phyloP scores from a whole-genome alignment of 345 rosid genomes.

The Geranium rotundifolium region DNA sequence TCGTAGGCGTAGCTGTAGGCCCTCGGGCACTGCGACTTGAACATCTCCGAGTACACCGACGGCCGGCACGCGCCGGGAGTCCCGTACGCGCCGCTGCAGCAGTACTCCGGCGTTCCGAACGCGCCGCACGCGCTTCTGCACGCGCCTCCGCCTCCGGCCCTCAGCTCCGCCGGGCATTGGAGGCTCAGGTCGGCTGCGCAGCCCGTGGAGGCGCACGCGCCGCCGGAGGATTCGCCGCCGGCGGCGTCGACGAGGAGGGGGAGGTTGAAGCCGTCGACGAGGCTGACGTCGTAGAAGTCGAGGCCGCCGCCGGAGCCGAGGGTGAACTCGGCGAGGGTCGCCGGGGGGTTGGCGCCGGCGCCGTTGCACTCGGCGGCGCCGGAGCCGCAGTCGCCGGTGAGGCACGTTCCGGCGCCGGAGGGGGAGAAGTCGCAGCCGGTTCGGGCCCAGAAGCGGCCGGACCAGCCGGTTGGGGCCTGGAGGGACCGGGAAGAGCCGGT shows the following conservation, averaged over 20 bases:
- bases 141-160: slow-evolving; percentile 48
- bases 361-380: slow-evolving; percentile 50
- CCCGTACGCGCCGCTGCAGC: slow-evolving; percentile 79
- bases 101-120: slow-evolving; percentile 73
- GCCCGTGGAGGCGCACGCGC: slow-evolving; percentile 57
- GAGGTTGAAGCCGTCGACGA: slow-evolving; percentile 76
- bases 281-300: slow-evolving; percentile 79
- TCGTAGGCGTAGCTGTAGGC: slow-evolving; percentile 83
- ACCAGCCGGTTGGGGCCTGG: slow-evolving; percentile 1
- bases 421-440: neutral
- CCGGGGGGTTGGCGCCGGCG: slow-evolving; percentile 60
- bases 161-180: slow-evolving; percentile 60
- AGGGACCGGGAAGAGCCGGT: neutral
- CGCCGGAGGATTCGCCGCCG: slow-evolving; percentile 78
- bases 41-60: slow-evolving; percentile 69
- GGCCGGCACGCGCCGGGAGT: slow-evolving; percentile 69
- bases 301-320: slow-evolving; percentile 57
- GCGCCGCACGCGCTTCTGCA: slow-evolving; percentile 88
- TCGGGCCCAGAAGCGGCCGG: slow-evolving; percentile 3
- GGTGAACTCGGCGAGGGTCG: slow-evolving; percentile 68
- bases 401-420: slow-evolving; percentile 42
- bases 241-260: slow-evolving; percentile 59
- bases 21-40: slow-evolving; percentile 72
- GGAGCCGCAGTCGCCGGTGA: slow-evolving; percentile 60
- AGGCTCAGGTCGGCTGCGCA: slow-evolving; percentile 56